Conservation (phyloP, 2,329 filamentous ascomycete species). For the Fusarium guadeloupense region DNA sequence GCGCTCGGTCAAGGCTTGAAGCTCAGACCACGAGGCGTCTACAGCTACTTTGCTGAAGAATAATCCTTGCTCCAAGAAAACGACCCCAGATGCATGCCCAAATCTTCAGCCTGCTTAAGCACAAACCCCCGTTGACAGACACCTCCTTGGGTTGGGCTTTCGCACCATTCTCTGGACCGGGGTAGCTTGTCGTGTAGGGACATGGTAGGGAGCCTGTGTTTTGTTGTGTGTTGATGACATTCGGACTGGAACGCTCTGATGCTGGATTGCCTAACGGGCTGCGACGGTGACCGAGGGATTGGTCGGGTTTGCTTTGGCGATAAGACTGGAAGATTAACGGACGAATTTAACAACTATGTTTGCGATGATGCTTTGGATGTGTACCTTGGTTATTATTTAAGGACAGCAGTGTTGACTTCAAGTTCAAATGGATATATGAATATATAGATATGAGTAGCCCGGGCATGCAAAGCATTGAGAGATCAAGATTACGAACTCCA, state of each 20-base stretch:
- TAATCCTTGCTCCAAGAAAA: constrained; percentile 11
- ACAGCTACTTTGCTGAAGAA: constrained; percentile 3
- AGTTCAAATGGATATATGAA: not conserved
- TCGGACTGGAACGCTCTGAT: constrained; percentile 3
- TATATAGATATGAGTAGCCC: not conserved
- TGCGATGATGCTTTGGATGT: not conserved
- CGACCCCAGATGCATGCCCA: not conserved
- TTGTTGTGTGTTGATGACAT: not conserved
- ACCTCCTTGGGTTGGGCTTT: no score
- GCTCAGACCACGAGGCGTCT: constrained; percentile 19
- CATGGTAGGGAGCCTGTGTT: not conserved
- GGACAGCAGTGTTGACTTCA: not conserved
- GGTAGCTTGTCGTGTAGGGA: no score
- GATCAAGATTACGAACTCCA: no score
- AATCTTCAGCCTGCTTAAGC: not conserved
- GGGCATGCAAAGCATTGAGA: not conserved
- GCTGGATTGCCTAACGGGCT: not conserved
- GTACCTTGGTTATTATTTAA: not conserved
- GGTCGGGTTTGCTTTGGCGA: not conserved
- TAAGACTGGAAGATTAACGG: not conserved
- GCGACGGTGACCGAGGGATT: not conserved
- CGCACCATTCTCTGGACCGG: constrained; percentile 1
- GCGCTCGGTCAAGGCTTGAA: constrained; percentile 3
- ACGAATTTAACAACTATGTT: not conserved
- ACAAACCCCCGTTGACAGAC: not conserved